Evolutionary conservation across 306 rosid genomes (phyloP).

Genomic region (cucumber (Cucumis sativus)): DNA sequence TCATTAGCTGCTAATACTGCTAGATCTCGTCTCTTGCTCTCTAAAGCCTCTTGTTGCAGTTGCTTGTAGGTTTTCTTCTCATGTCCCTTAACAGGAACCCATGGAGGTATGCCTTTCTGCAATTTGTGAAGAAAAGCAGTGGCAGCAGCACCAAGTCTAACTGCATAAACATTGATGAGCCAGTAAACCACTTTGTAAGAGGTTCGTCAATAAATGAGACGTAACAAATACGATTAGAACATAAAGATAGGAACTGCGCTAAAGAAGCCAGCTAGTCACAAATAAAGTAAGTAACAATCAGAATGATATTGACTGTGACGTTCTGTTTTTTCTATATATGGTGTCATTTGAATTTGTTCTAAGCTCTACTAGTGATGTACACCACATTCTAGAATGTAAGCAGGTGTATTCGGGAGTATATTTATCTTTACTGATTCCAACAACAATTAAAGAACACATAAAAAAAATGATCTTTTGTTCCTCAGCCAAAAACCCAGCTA

Average conservation of each 20-base stretch:
- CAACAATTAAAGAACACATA: background rate
- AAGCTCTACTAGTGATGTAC: background rate
- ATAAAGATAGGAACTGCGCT: background rate
- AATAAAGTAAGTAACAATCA: background rate
- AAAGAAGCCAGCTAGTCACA: background rate
- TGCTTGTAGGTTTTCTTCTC: conserved; percentile 76
- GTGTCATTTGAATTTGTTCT: background rate
- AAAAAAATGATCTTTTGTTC: background rate
- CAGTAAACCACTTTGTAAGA: conserved; percentile 16
- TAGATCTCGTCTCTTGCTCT: conserved; percentile 85
- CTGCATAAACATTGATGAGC: conserved; percentile 28
- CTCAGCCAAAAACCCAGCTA: background rate
- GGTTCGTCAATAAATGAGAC: background rate
- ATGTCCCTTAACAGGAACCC: conserved; percentile 90
- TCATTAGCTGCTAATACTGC: conserved; percentile 86
- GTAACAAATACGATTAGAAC: background rate
- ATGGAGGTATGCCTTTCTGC: conserved; percentile 82
- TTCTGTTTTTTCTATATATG: background rate
- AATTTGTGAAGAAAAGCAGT: conserved; percentile 81
- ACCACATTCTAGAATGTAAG: background rate
- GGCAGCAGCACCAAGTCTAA: conserved; percentile 69
- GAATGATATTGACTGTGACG: background rate
- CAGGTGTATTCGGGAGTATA: background rate
- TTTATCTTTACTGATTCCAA: background rate
- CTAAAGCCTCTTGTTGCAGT: conserved; percentile 81